Evolutionary conservation across 345 rosid genomes (phyloP), one percentile per base, ranked within the genome.

Genomic region (Aquilaria yunnanensis): DNA sequence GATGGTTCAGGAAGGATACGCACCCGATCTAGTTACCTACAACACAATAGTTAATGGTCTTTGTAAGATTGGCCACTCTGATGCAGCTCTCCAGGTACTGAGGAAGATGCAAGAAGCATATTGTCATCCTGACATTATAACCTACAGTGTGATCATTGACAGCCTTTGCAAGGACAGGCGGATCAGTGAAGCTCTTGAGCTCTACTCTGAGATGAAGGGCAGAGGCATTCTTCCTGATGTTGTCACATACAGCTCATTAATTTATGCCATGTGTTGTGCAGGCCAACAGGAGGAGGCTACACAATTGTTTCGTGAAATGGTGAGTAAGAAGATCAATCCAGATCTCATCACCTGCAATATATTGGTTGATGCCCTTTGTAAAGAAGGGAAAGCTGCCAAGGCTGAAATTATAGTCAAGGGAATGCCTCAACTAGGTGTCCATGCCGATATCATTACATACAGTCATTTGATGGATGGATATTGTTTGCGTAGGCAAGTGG

Each of bases 51-150:
- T 54, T 0, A 66, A 50, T 58, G 69, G 70, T 2, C 2, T 58
- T 9, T 58, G 70, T 50, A 66, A 58, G 50, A 56, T 56, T 9
- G 57, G 63, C 0, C 48, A 66, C 54, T 46, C 37, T 66, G 6
- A 0, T 0, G 49, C 47, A 0, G 63, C 74, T 60, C 55, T 65
- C 61, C 51, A 60, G 66, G 60, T 71, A 55, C 41, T 66, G 10
- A 57, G 45, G 57, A 49, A 49, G 63, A 50, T 66, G 41, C 57
- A 66, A 34, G 51, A 23, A 23, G 23, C 23, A 23, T 23, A 23
- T 23, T 14, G 14, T 51, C 9, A 12, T 6, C 23, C 23, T 51
- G 9, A 51, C 14, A 8, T 9, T 5, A 14, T 12, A 9, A 9
- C 3, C 3, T 51, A 51, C 9, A 51, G 9, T 14, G 9, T 30